These are phyloP conservation scores for Bacterosira constricta DNA, from an alignment of 108 stramenopile genomes.

Conservation along the genomic window DNA sequence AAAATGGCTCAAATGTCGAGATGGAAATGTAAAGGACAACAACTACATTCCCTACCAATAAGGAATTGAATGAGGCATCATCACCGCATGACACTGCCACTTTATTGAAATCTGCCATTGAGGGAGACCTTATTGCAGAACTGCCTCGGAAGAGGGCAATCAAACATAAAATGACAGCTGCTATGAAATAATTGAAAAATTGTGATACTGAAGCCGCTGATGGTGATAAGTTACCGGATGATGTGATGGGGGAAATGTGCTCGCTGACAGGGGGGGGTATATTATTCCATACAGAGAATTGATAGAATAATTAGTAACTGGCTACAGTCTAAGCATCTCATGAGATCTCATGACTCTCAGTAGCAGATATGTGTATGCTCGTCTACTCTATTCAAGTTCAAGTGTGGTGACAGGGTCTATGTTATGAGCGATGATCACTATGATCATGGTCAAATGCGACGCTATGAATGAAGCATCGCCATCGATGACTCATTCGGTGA, in stretches of 20 bases:
- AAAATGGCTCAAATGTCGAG: slow-evolving; percentile 3
- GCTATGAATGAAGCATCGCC: too few species aligned
- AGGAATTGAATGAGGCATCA: background rate
- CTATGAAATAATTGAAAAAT: slow-evolving; percentile 57
- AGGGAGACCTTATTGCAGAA: slow-evolving; percentile 78
- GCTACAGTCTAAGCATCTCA: too few species aligned
- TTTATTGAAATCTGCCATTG: slow-evolving; percentile 55
- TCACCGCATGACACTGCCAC: background rate
- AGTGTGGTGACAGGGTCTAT: too few species aligned
- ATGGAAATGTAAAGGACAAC: background rate
- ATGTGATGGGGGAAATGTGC: slow-evolving; percentile 81
- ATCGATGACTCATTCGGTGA: too few species aligned
- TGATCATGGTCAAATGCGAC: too few species aligned
- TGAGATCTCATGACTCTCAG: too few species aligned
- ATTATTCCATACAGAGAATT: slow-evolving; percentile 77
- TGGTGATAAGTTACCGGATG: slow-evolving; percentile 18
- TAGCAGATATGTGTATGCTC: too few species aligned
- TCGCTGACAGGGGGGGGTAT: slow-evolving; percentile 72
- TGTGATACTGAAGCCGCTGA: slow-evolving; percentile 11
- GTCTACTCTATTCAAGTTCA: too few species aligned
- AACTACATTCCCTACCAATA: background rate
- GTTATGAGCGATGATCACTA: too few species aligned
- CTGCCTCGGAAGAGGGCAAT: slow-evolving; percentile 70
- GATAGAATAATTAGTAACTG: slow-evolving; percentile 76
- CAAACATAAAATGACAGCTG: slow-evolving; percentile 63